Conservation (phyloP, 2,329 filamentous ascomycete genomes). For the Fusarium sp. region DNA sequence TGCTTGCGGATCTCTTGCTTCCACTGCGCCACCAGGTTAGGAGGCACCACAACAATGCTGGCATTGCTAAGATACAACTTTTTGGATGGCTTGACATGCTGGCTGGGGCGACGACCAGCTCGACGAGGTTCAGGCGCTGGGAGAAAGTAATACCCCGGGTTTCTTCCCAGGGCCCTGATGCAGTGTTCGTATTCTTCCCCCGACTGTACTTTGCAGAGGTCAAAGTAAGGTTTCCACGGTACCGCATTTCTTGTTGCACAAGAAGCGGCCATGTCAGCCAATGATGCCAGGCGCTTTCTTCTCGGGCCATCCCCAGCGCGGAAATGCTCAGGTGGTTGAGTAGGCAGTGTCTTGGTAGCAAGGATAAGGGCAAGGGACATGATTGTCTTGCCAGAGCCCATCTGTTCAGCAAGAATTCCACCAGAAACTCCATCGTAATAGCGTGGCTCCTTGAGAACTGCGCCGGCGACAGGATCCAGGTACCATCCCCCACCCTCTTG, state of each 20-base stretch:
- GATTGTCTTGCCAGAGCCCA: conserved; percentile 89
- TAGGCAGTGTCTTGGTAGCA: conserved; percentile 79
- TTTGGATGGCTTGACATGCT: conserved; percentile 49
- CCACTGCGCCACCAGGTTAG: conserved; percentile 91
- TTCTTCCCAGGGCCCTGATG: conserved; percentile 69
- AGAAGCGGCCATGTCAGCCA: conserved; percentile 84
- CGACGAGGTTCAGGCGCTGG: conserved; percentile 59
- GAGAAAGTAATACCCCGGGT: conserved; percentile 73
- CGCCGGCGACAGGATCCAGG: conserved; percentile 76
- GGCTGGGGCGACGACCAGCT: conserved; percentile 33
- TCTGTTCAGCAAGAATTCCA: conserved; percentile 85
- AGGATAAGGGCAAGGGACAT: conserved; percentile 86
- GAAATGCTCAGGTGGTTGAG: conserved; percentile 76
- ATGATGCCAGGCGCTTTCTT: conserved; percentile 68
- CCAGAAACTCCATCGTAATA: conserved; percentile 83
- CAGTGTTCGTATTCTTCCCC: conserved; percentile 70
- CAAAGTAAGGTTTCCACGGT: conserved; percentile 80
- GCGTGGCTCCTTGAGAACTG: conserved; percentile 75
- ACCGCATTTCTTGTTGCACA: conserved; percentile 76
- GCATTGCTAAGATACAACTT: conserved; percentile 76
- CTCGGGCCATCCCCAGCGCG: conserved; percentile 57
- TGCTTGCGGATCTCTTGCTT: conserved; percentile 85
- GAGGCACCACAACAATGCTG: conserved; percentile 85
- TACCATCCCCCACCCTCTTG: conserved; percentile 78
- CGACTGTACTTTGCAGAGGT: conserved; percentile 60